Evolutionary conservation across 441 rosid species (phyloP).

Genomic region (Erodium moschatum): DNA sequence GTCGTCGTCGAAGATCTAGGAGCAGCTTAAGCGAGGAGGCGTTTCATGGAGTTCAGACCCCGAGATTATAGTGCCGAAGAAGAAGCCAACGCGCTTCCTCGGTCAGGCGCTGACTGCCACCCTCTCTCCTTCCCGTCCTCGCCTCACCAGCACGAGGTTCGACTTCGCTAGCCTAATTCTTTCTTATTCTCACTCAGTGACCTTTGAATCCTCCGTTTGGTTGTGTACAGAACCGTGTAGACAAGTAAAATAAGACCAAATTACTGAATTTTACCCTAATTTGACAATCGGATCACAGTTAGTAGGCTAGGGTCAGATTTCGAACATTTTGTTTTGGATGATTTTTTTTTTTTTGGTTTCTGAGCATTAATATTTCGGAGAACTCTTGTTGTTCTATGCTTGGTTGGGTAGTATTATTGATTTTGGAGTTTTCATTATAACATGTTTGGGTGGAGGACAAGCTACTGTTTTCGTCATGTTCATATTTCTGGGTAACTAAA

Average conservation of each 20-base stretch:
- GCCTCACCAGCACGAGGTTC: conserved; percentile 24
- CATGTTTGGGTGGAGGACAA: too few species aligned
- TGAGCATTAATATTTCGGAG: background rate
- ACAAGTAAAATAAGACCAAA: background rate
- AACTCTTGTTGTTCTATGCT: background rate
- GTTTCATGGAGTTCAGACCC: conserved; percentile 61
- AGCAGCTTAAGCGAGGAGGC: background rate
- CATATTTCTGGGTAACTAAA: conserved; percentile 1
- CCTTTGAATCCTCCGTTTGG: background rate
- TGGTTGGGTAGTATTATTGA: background rate
- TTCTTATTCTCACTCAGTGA: background rate
- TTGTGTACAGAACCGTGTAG: background rate
- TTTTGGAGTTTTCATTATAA: background rate
- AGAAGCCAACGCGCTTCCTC: conserved; percentile 42
- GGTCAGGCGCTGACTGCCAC: conserved; percentile 39
- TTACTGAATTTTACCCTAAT: background rate
- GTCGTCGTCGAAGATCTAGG: background rate
- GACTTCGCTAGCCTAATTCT: conserved; percentile 26
- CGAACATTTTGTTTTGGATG: background rate
- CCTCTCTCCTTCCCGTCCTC: conserved; percentile 48
- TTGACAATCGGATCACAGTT: background rate
- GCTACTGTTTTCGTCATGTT: background rate
- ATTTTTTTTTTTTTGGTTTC: background rate
- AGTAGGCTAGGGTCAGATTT: background rate
- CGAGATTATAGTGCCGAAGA: conserved; percentile 47